Conservation (phyloP, 331 rosid species). For the Prunus yedoensis region DNA sequence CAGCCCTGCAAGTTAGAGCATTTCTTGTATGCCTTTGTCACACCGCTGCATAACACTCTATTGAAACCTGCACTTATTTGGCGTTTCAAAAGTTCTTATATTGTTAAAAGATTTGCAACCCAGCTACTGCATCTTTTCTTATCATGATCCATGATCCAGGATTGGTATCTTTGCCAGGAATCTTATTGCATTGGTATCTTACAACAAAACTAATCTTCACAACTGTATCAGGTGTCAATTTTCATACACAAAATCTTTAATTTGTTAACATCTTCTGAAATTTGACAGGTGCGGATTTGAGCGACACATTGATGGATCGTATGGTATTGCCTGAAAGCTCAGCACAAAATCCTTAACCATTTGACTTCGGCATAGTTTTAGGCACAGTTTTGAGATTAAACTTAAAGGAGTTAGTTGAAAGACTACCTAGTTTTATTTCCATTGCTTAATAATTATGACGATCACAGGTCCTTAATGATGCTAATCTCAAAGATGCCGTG, state of each 20-base stretch:
- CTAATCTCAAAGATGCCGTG: slow-evolving; percentile 83
- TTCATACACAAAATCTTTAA: neutral
- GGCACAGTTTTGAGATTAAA: neutral
- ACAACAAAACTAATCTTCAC: neutral
- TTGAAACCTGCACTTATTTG: no score
- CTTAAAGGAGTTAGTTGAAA: neutral
- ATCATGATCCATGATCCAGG: no score
- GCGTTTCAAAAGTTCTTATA: no score
- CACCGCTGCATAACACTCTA: no score
- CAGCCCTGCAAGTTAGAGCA: no score
- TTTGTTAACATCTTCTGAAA: no score
- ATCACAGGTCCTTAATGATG: slow-evolving; percentile 77
- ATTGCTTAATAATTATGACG: neutral
- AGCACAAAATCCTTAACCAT: neutral
- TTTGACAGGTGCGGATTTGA: slow-evolving; percentile 78
- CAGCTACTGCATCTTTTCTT: no score
- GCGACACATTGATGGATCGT: slow-evolving; percentile 99
- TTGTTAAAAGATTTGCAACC: no score
- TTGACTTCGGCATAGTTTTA: neutral
- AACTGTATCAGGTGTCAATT: neutral
- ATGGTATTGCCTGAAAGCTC: slow-evolving; percentile 53
- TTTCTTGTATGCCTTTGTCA: no score
- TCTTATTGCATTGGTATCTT: neutral
- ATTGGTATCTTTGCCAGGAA: neutral
- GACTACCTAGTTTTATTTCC: neutral